Base-by-base conservation (phyloP, 116 monocot species). In the Dioscorea cayenensis region DNA sequence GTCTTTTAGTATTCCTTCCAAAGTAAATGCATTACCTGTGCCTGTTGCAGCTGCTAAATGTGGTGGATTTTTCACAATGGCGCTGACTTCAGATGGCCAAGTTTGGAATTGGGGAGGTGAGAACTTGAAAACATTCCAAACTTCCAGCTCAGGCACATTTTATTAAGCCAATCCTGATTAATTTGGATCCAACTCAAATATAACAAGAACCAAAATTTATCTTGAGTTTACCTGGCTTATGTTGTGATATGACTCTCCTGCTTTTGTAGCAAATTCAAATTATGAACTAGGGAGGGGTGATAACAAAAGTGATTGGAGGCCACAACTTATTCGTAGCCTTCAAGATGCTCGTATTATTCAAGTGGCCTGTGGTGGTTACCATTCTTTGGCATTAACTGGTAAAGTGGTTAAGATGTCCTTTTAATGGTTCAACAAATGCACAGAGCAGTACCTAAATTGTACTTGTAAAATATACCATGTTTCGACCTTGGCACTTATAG, bases 81-180 rank as follows among this genome's bases (percentile, higher is more conserved):
- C 88, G 14, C 72, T 96, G 64, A 83, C 92, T 76, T 59, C 87
- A 69, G 88, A 90, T 64, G 96, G 96, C 5, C 76, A 88, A 71
- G 29, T 96, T 25, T 96, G 96, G 96, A 92, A 84, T 63, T 96
- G 96, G 92, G 96, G 96, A 87, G 96, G 96, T 96, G 28, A 78
- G 80, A 21, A 55, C 16, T 55, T 55, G 19, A 55, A 19, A 18
- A 55, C 17, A 18, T 16, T 22, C 51, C 28, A 36, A 71, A 16
- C 17, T 49, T 43, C 12, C 8, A 43, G 43, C 43, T 43, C 43
- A 43, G 6, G 12, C 43, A 43, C 43, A 10, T 43, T 43, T 43
- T 43, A 10, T 43, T 43, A 9, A 43, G 7, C 1, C 43, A 43
- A 43, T 43, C 7, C 43, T 43, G 43, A 8, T 1, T 43, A 12